phyloP scores from a whole-genome alignment of 805 yeast species.

The Isabelozyma gotoi region DNA sequence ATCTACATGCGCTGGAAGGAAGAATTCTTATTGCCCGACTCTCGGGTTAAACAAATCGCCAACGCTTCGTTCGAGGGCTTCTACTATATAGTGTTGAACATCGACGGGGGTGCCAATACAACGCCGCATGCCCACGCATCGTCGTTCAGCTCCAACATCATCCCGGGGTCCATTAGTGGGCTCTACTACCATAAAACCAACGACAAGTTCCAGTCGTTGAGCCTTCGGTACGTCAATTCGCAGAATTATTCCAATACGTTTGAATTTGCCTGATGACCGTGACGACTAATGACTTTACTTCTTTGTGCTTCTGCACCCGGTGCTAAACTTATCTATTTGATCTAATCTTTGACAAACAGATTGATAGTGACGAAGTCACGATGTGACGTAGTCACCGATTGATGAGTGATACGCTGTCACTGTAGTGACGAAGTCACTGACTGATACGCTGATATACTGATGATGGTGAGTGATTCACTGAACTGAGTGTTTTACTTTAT shows the following conservation, averaged over 20 bases:
- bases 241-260: constrained; percentile 35
- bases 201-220: constrained; percentile 77
- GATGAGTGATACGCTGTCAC: too few species aligned
- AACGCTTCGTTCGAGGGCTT: constrained; percentile 93
- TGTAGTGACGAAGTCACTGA: too few species aligned
- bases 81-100: constrained; percentile 83
- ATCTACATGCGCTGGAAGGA: constrained; percentile 96
- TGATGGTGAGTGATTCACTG: too few species aligned
- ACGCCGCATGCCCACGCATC: constrained; percentile 6
- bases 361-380: too few species aligned
- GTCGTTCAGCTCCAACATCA: constrained; percentile 9
- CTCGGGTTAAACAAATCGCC: constrained; percentile 54
- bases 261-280: constrained; percentile 20
- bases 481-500: too few species aligned
- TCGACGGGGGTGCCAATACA: constrained; percentile 31
- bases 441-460: too few species aligned
- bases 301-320: neutral
- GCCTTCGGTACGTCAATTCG: constrained; percentile 53
- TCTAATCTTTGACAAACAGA: neutral
- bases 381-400: too few species aligned
- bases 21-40: constrained; percentile 79
- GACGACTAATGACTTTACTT: neutral
- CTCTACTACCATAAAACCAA: constrained; percentile 79
- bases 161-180: constrained; percentile 74
- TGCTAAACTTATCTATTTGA: neutral